Evolutionary conservation across 768 basidiomycete genomes (phyloP), one percentile per base, ranked within the genome.

Genomic region (Gautieria morchelliformis): DNA sequence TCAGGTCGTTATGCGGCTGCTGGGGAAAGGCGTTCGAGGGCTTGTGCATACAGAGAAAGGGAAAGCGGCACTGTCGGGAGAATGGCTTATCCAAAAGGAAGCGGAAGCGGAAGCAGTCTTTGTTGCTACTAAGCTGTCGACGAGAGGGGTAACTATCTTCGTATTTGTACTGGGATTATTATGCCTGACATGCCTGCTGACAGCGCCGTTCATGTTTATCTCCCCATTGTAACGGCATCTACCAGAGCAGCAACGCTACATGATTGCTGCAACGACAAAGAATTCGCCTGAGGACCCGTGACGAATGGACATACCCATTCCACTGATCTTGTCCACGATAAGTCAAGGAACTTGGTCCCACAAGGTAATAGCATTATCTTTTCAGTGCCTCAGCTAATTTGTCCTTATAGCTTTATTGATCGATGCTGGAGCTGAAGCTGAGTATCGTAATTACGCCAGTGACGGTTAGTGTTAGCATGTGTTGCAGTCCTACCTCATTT

Each of bases 341-440:
- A 72, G 12, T 61, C 69, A 9, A 75, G 72, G 52, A 67, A 76
- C 15, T 62, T 85, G 50, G 62, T 71, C 33, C 84, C 85, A 0
- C 83, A 57, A 46, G 53, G 53, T 45, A 45, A 12, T 15, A n/a
- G 8, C 14, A 44, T 17, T 9, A n/a, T n/a, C 42, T 10, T 44
- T 14, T 17, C 89, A 62, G 37, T 52, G 35, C 35, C 19, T 35
- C 49, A 22, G 20, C 60, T 15, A 69, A 71, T 62, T n/a, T 66
- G 11, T 71, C 73, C 4, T 72, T 73, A 1, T 17, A 67, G 87
- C 95, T 7, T 75, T 95, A 5, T 79, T 95, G 33, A 93, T 95
- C 60, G 95, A 98, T 63, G 95, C 95, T 0, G 93, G 94, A 0
- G 94, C 93, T n/a, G n/a, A n/a, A n/a, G n/a, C n/a, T 65, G 95